phyloP scores from a whole-genome alignment of 2,329 filamentous ascomycete species.

The Didymella exigua region DNA sequence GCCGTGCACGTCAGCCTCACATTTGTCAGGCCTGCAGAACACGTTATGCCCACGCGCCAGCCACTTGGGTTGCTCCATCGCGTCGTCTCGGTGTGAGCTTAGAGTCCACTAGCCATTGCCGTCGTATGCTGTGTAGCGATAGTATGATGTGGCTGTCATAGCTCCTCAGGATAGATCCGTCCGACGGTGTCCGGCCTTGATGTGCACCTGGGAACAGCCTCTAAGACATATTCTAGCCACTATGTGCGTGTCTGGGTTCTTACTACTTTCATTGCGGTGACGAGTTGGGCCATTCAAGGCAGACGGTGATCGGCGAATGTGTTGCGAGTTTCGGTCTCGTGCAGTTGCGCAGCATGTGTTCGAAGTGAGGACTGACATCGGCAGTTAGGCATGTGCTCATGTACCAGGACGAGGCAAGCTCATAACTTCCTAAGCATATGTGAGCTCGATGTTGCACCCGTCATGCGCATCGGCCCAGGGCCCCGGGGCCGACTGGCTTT shows the following conservation, averaged over 20 bases:
- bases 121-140: conserved; percentile 36
- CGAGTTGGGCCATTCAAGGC: background rate
- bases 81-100: background rate
- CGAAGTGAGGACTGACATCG: background rate
- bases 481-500: conserved; percentile 35
- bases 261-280: conserved; percentile 27
- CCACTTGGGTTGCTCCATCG: background rate
- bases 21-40: background rate
- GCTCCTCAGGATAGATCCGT: conserved; percentile 14
- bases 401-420: conserved; percentile 42
- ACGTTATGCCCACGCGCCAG: background rate
- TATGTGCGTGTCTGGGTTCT: conserved; percentile 41
- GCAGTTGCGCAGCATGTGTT: background rate
- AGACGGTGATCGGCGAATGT: background rate
- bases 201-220: conserved; percentile 23
- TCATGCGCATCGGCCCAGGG: conserved; percentile 34
- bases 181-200: conserved; percentile 29
- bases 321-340: background rate
- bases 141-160: conserved; percentile 30
- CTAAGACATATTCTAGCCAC: conserved; percentile 33
- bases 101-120: conserved; percentile 4
- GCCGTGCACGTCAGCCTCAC: conserved; percentile 9
- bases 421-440: conserved; percentile 21
- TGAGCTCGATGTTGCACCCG: conserved; percentile 21
- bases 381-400: background rate